These are phyloP conservation scores for Mycena indigotica DNA, from an alignment of 768 basidiomycete species.

Conservation along the genomic window DNA sequence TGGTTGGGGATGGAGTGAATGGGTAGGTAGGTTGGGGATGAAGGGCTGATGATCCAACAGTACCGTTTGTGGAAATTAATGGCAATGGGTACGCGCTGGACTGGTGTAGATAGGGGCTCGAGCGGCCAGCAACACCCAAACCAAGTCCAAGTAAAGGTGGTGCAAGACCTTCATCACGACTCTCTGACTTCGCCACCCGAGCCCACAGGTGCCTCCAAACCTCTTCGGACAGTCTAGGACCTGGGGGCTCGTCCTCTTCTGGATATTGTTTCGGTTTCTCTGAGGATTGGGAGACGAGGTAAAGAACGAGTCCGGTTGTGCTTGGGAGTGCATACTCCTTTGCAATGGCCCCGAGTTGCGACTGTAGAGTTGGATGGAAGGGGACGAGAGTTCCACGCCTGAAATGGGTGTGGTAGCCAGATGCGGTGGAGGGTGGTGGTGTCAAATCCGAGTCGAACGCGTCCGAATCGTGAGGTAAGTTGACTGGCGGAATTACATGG, in stretches of 20 bases:
- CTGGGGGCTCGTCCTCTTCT: slow-evolving; percentile 54
- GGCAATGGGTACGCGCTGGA: slow-evolving; percentile 36
- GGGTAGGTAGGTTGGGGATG: slow-evolving; percentile 41
- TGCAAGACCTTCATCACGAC: slow-evolving; percentile 45
- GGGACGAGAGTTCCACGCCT: slow-evolving; percentile 86
- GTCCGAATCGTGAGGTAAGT: slow-evolving; percentile 67
- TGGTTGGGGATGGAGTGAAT: slow-evolving; percentile 52
- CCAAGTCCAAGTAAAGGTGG: slow-evolving; percentile 48
- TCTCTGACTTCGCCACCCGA: slow-evolving; percentile 66
- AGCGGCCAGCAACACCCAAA: slow-evolving; percentile 43
- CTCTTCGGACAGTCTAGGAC: slow-evolving; percentile 83
- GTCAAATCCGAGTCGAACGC: slow-evolving; percentile 45
- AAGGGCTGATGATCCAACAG: slow-evolving; percentile 13
- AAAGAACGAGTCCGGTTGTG: slow-evolving; percentile 79
- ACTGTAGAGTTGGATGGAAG: slow-evolving; percentile 78
- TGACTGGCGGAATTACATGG: slow-evolving; percentile 79
- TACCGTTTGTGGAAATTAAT: slow-evolving; percentile 46
- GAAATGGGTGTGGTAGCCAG: slow-evolving; percentile 80
- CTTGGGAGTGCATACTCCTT: slow-evolving; percentile 92
- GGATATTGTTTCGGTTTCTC: slow-evolving; percentile 21
- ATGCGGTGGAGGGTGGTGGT: slow-evolving; percentile 57
- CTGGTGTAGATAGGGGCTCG: slow-evolving; percentile 44
- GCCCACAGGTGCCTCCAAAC: slow-evolving; percentile 89
- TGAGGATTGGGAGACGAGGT: slow-evolving; percentile 54
- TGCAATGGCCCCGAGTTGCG: slow-evolving; percentile 85